Evolutionary conservation across 441 rosid genomes (phyloP).

Genomic region (Gossypium davidsonii): DNA sequence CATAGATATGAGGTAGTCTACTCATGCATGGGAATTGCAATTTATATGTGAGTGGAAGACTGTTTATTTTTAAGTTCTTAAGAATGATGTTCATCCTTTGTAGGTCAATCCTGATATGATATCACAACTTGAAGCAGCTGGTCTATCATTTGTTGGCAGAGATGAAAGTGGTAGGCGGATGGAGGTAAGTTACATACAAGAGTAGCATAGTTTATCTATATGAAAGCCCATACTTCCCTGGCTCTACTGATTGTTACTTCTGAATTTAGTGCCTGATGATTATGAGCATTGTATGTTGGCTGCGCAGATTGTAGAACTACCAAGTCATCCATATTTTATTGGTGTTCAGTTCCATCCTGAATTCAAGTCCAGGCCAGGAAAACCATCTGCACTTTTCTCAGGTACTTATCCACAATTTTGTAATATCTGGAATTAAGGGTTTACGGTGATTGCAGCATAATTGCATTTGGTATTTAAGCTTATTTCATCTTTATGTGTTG

Average conservation of each 20-base stretch:
- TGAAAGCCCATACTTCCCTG: not conserved
- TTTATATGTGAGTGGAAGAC: not conserved
- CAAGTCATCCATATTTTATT: constrained; percentile 71
- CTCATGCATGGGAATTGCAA: not conserved
- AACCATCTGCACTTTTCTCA: constrained; percentile 75
- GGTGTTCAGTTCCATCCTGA: constrained; percentile 97
- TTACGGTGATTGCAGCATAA: not conserved
- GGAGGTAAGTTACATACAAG: constrained; percentile 50
- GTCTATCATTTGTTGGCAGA: constrained; percentile 74
- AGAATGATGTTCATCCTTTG: constrained; percentile 1
- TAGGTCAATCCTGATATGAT: constrained; percentile 89
- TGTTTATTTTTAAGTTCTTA: not conserved
- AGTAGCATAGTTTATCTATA: not conserved
- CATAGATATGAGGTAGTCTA: constrained; percentile 84
- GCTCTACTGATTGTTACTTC: not conserved
- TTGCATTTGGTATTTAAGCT: not conserved
- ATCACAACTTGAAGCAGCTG: constrained; percentile 60
- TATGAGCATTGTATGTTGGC: constrained; percentile 16
- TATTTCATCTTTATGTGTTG: not conserved
- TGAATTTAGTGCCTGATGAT: not conserved
- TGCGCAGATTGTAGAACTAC: constrained; percentile 73
- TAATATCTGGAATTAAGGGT: not conserved
- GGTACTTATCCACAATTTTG: constrained; percentile 32
- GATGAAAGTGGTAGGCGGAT: constrained; percentile 84
- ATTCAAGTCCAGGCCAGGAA: constrained; percentile 89